These are phyloP conservation scores for Hepatocystis sp. DNA, from an alignment of 169 alveolate species.

Conservation along the genomic window DNA sequence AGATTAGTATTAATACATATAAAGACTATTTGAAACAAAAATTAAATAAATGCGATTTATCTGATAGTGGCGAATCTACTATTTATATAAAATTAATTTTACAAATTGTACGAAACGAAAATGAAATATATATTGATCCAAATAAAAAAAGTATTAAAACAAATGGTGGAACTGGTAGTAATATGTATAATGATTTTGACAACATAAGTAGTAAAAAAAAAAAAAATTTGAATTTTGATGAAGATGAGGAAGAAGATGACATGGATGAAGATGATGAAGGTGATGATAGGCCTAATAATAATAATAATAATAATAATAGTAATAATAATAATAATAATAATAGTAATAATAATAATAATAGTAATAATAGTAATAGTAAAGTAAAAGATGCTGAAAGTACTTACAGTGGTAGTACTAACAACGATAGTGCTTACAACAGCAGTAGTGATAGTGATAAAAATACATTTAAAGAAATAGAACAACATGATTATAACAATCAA, in stretches of 20 bases:
- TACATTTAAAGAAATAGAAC: too few relatives aligned
- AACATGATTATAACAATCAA: too few relatives aligned
- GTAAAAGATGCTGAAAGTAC: too few relatives aligned
- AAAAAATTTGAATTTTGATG: background rate
- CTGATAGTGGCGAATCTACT: conserved; percentile 9
- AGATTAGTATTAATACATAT: conserved; percentile 42
- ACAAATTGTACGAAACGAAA: conserved; percentile 51
- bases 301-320: too few relatives aligned
- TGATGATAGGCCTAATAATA: too few relatives aligned
- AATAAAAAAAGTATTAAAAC: conserved; percentile 4
- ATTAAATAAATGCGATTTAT: conserved; percentile 31
- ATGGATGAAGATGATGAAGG: conserved; percentile 1
- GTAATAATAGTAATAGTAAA: too few relatives aligned
- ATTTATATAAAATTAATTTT: conserved; percentile 29
- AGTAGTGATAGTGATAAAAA: too few relatives aligned
- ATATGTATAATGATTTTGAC: background rate
- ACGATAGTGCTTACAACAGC: too few relatives aligned
- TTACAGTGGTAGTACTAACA: too few relatives aligned
- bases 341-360: too few relatives aligned
- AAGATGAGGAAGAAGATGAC: conserved; percentile 10
- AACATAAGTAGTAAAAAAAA: background rate
- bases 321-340: too few relatives aligned
- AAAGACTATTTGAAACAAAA: conserved; percentile 50
- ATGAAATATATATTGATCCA: conserved; percentile 32
- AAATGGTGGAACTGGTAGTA: background rate